Percentiles rank a stretch among this genome's conserved stretches.
phyloP scores from a whole-genome alignment of 2,329 filamentous ascomycete species.

The Aspergillus melleus region DNA sequence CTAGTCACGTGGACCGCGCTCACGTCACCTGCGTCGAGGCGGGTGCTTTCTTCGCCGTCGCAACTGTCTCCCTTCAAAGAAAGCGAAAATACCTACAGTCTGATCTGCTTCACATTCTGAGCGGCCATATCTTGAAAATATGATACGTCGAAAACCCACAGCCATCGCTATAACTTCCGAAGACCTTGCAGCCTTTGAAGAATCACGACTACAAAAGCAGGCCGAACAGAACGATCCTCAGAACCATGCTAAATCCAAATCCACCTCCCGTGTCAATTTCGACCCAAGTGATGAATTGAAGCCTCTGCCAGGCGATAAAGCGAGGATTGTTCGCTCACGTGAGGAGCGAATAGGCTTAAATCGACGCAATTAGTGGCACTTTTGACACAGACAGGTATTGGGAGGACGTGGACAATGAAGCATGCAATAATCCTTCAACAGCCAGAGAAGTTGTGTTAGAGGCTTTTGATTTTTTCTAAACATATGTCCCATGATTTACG shows the following conservation, averaged over 20 bases:
- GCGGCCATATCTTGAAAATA: constrained; percentile 20
- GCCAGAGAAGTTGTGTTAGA: no score
- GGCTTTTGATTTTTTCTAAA: neutral
- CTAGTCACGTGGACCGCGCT: neutral
- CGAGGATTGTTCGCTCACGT: constrained; percentile 46
- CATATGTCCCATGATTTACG: neutral
- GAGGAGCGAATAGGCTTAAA: constrained; percentile 48
- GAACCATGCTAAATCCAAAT: constrained; percentile 21
- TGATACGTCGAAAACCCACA: constrained; percentile 54
- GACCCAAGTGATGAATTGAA: constrained; percentile 54
- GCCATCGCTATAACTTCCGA: constrained; percentile 51
- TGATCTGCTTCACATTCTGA: neutral
- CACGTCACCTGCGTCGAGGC: neutral
- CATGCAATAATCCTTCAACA: no score
- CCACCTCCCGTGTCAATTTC: constrained; percentile 26
- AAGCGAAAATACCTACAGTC: neutral
- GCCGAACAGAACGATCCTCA: constrained; percentile 27
- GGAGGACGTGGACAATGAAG: neutral
- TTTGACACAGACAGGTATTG: neutral
- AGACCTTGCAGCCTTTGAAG: constrained; percentile 50
- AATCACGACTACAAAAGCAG: constrained; percentile 36
- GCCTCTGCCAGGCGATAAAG: constrained; percentile 51
- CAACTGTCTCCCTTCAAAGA: neutral
- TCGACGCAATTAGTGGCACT: constrained; percentile 19
- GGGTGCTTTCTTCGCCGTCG: neutral